Base-by-base conservation (phyloP, 2,329 filamentous ascomycete genomes). In the Aspergillus ochraceus region DNA sequence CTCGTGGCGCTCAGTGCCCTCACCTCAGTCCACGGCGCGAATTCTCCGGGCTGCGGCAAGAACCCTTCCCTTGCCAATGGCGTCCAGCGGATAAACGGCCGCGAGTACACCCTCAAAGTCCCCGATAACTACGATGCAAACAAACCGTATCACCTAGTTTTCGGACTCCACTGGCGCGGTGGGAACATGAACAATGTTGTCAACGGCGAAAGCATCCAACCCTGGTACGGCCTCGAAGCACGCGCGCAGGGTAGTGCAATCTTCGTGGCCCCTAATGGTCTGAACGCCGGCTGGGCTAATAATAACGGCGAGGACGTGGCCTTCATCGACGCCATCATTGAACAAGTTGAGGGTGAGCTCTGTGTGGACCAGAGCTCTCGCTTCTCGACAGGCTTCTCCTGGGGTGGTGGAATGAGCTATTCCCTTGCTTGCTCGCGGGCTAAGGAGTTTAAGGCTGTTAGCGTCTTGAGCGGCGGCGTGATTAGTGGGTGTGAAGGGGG, bases 381-480 rank as follows among this genome's bases (percentile, higher is more conserved):
- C 57, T 82, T 80, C 67, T 71, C 77, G 26, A 77, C 77, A 1
- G 79, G 78, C n/a, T 81, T 78, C 68, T 78, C 75, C 60, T 80
- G 79, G 64, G 79, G 80, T 42, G 78, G 72, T 46, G 74, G 75
- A 49, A 81, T 81, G 76, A 73, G 71, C 3, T 78, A 72, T 65
- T 70, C 74, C 1, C 65, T 80, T 14, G 79, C 79, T 3, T 81
- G 79, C 63, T 73, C 77, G 2, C 74, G 74, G 17, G 72, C 77
- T 4, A 64, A 68, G 19, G 68, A 70, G 52, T 75, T 80, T 67
- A 73, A 75, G 36, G 79, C 76, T 47, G 73, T 81, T 19, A 73
- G 75, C 14, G 70, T 74, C 49, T 64, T 76, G 36, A 68, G 70
- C 4, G 74, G 74, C 26, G 74, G 67, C 20, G 58, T 68, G 29